Conservation (phyloP, 2,329 filamentous ascomycete species). For the Penicillium sp. region DNA sequence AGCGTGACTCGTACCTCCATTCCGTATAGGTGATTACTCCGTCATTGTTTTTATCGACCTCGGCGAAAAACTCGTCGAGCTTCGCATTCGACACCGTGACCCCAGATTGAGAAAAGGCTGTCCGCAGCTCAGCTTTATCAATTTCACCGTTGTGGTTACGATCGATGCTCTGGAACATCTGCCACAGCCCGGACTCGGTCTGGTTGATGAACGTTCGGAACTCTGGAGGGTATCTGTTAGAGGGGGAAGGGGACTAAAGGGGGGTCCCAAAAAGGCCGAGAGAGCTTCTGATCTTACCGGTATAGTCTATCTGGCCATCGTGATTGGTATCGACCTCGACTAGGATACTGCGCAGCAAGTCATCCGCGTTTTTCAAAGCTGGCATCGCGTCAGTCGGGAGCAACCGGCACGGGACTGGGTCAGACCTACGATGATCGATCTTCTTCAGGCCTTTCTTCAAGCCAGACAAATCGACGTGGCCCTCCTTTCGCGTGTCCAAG, state of each 20-base stretch:
- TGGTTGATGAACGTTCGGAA: constrained; percentile 85
- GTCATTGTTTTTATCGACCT: constrained; percentile 87
- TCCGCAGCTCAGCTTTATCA: constrained; percentile 77
- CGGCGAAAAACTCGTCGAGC: constrained; percentile 79
- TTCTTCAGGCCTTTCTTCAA: constrained; percentile 79
- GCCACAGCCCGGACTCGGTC: constrained; percentile 78
- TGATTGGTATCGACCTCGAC: constrained; percentile 78
- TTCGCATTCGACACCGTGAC: constrained; percentile 74
- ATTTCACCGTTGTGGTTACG: constrained; percentile 79
- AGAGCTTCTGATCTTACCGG: constrained; percentile 58
- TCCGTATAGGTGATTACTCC: constrained; percentile 86
- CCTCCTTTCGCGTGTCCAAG: constrained; percentile 72
- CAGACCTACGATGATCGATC: constrained; percentile 81
- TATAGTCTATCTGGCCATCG: constrained; percentile 86
- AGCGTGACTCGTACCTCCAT: constrained; percentile 73
- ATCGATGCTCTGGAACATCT: constrained; percentile 84
- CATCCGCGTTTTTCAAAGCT: constrained; percentile 86
- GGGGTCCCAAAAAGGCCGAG: constrained; percentile 10
- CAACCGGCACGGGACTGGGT: constrained; percentile 20
- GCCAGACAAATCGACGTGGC: constrained; percentile 78
- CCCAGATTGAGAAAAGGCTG: constrained; percentile 74
- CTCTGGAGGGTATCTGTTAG: constrained; percentile 55
- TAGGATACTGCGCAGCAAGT: constrained; percentile 77
- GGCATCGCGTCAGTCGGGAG: constrained; percentile 23
- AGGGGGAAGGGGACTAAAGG: not conserved